Conservation (phyloP, 2,329 filamentous ascomycete genomes). For the Colletotrichum sidae region DNA sequence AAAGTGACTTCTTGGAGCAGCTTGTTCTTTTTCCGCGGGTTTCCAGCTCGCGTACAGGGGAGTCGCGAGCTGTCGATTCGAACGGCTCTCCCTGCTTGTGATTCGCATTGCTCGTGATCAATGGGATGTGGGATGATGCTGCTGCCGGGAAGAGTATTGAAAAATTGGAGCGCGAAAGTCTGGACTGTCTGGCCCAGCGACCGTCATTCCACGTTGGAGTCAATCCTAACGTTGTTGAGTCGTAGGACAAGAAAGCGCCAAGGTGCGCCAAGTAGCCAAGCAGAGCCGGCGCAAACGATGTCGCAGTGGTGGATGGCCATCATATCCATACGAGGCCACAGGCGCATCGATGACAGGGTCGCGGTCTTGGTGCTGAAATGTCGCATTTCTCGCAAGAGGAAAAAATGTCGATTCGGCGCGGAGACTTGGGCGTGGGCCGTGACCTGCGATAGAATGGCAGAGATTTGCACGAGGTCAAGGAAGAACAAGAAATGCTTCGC, state of each 20-base stretch:
- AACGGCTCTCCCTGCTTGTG: neutral
- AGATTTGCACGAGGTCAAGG: slow-evolving; percentile 14
- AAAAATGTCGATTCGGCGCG: neutral
- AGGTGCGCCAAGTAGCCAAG: slow-evolving; percentile 32
- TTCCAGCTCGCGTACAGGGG: neutral
- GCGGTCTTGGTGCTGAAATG: neutral
- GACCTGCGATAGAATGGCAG: slow-evolving; percentile 1
- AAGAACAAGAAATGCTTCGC: slow-evolving; percentile 1
- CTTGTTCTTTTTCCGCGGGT: neutral
- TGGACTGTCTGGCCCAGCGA: slow-evolving; percentile 20
- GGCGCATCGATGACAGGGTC: slow-evolving; percentile 6
- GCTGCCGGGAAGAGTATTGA: neutral
- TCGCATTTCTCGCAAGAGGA: slow-evolving; percentile 15
- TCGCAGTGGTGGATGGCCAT: slow-evolving; percentile 28
- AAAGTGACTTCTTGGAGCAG: neutral
- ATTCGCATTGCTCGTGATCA: neutral
- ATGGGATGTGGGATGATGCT: slow-evolving; percentile 21
- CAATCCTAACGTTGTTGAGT: slow-evolving; percentile 28
- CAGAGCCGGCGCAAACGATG: slow-evolving; percentile 30
- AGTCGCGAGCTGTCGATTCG: slow-evolving; percentile 21
- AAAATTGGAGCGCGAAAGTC: slow-evolving; percentile 17
- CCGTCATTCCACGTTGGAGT: slow-evolving; percentile 31
- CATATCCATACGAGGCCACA: slow-evolving; percentile 25
- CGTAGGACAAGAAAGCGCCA: slow-evolving; percentile 35
- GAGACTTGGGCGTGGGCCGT: neutral